These are phyloP conservation scores for Sporothrix brasiliensis DNA, from an alignment of 2,329 filamentous ascomycete species.

Conservation along the genomic window DNA sequence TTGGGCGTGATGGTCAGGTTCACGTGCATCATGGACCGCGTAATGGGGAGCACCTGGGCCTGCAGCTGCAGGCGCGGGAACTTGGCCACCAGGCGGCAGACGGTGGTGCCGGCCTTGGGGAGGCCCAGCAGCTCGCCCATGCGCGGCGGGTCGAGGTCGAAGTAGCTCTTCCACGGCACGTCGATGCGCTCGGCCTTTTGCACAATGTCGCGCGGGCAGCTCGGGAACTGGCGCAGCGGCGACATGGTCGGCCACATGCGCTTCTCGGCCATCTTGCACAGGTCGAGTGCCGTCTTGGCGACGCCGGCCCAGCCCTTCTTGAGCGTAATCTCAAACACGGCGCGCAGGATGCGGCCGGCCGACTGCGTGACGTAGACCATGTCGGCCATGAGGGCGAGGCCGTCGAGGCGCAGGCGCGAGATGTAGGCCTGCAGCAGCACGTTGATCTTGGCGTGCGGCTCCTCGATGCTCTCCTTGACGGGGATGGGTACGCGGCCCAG, in stretches of 20 bases:
- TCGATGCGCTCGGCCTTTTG: conserved; percentile 94
- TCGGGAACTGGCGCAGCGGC: conserved; percentile 85
- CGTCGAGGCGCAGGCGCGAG: conserved; percentile 89
- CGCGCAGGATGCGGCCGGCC: conserved; percentile 90
- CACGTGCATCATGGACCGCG: conserved; percentile 86
- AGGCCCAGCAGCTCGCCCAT: conserved; percentile 94
- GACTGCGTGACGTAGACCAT: conserved; percentile 99
- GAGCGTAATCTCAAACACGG: conserved; percentile 95
- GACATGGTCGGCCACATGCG: conserved; percentile 99
- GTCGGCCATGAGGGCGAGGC: conserved; percentile 94
- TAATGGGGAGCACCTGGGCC: conserved; percentile 92
- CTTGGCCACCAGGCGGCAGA: conserved; percentile 84
- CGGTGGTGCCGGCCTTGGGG: conserved; percentile 78
- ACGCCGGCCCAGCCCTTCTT: conserved; percentile 96
- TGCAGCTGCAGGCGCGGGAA: conserved; percentile 92
- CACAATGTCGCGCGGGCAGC: conserved; percentile 80
- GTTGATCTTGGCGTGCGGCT: conserved; percentile 97
- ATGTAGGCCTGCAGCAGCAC: conserved; percentile 96
- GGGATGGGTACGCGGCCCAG: conserved; percentile 89
- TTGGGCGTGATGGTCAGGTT: conserved; percentile 91
- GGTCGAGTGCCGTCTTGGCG: conserved; percentile 85
- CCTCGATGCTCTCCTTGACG: conserved; percentile 96
- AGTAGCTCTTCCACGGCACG: conserved; percentile 90
- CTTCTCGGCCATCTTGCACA: conserved; percentile 99
- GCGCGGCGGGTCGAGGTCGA: conserved; percentile 91